These are phyloP conservation scores for Carex littledalei DNA, from an alignment of 176 grass and related monocot species.

Conservation along the genomic window DNA sequence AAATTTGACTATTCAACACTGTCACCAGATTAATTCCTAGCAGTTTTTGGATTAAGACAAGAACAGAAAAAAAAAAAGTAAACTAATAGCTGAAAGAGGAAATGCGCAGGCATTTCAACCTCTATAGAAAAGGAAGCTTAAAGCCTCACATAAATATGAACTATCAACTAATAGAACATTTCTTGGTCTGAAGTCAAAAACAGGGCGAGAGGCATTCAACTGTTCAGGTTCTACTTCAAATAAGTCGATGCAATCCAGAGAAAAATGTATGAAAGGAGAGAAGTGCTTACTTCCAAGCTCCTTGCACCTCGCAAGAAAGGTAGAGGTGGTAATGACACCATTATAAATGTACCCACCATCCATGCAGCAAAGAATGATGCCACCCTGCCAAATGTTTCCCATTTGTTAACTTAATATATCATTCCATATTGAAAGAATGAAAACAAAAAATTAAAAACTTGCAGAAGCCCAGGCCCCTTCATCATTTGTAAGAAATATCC, in stretches of 20 bases:
- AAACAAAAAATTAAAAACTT: background rate
- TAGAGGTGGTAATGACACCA: slow-evolving; percentile 76
- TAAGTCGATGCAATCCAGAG: slow-evolving; percentile 83
- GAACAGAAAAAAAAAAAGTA: background rate
- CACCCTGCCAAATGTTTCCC: slow-evolving; percentile 37
- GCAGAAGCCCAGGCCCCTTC: background rate
- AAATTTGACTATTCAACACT: slow-evolving; percentile 1
- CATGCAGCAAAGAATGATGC: slow-evolving; percentile 85
- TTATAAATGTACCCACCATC: slow-evolving; percentile 81
- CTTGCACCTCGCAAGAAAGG: slow-evolving; percentile 64
- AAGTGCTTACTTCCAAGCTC: slow-evolving; percentile 88
- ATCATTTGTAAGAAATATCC: background rate
- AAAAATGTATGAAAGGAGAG: slow-evolving; percentile 66
- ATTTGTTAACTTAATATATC: background rate
- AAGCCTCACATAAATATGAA: background rate
- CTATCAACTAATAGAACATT: slow-evolving; percentile 23
- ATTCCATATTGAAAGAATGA: background rate
- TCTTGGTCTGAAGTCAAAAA: slow-evolving; percentile 17
- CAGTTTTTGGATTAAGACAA: background rate
- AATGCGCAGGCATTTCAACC: slow-evolving; percentile 5
- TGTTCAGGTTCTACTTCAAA: slow-evolving; percentile 51
- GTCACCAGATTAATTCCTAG: background rate
- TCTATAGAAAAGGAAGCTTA: slow-evolving; percentile 21
- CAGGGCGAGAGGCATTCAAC: background rate
- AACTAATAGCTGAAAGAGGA: background rate